phyloP scores from a whole-genome alignment of 2,329 filamentous ascomycete species.

The Pseudonectria buxi region DNA sequence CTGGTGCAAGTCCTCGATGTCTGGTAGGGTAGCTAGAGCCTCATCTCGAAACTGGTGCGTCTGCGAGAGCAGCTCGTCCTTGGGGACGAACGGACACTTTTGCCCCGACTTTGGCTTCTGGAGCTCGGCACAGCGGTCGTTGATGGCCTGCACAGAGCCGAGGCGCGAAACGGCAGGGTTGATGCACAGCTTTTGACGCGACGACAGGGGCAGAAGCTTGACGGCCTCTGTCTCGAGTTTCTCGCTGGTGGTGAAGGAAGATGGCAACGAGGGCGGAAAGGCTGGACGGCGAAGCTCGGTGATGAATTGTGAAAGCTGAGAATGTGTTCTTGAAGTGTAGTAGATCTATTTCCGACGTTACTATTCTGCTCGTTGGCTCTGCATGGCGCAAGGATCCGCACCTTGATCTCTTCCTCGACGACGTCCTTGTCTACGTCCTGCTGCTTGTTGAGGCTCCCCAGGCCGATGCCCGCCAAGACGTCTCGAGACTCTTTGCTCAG shows the following conservation, averaged over 20 bases:
- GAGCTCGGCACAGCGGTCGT: constrained; percentile 84
- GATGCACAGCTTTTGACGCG: constrained; percentile 83
- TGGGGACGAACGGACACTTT: constrained; percentile 71
- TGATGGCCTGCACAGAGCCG: constrained; percentile 70
- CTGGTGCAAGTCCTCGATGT: constrained; percentile 83
- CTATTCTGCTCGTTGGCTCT: constrained; percentile 11
- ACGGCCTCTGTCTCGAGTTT: constrained; percentile 37
- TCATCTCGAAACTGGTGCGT: constrained; percentile 80
- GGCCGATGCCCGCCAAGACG: constrained; percentile 60
- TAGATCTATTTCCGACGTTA: constrained; percentile 54
- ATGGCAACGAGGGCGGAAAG: constrained; percentile 64
- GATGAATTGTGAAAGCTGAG: constrained; percentile 83
- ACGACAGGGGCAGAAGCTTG: constrained; percentile 78
- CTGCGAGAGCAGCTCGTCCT: constrained; percentile 64
- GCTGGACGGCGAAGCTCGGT: constrained; percentile 72
- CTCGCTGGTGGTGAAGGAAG: constrained; percentile 26
- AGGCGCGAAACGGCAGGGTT: constrained; percentile 74
- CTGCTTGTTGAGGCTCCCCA: constrained; percentile 31
- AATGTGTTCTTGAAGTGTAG: constrained; percentile 89
- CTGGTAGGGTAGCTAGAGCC: constrained; percentile 73
- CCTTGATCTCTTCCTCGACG: constrained; percentile 62
- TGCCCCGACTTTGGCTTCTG: constrained; percentile 59
- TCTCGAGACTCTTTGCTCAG: constrained; percentile 70
- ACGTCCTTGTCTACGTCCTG: constrained; percentile 37
- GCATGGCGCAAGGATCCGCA: constrained; percentile 22